Evolutionary conservation across 192 early-diverging fungal species (phyloP), one percentile per base, ranked within the genome.

Genomic region (Backusella circina): DNA sequence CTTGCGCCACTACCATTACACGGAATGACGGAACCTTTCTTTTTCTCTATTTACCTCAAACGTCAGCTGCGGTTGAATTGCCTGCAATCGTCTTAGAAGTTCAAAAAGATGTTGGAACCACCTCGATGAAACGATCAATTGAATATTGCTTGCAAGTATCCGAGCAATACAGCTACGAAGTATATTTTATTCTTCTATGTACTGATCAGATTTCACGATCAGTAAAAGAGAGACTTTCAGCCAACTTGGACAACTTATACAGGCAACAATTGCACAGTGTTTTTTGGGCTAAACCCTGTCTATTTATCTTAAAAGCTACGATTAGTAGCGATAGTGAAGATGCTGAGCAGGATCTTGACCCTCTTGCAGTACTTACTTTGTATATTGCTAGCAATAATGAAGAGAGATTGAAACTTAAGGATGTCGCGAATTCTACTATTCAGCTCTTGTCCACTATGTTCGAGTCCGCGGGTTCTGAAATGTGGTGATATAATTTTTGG

Each of bases 351-450:
- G 30, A 30, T 30, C 26, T 64, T 64, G 57, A 64, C 30, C 57
- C 57, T 64, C 57, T 64, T 64, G 57, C 57, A 12, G 26, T 30
- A 64, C 57, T 64, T 64, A 30, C 57, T 12, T 64, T 64, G 30
- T 64, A 64, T 64, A 64, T 64, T 64, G 9, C 26, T 64, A 64
- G 57, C 30, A 64, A 64, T 64, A 30, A 64, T 64, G 57, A 64
- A 64, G 57, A 64, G 57, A 64, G 57, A 64, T 64, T 64, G 57
- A 64, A 64, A 64, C 57, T 64, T 30, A 64, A 64, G 26, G 57
- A 64, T 64, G 57, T 30, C 23, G 57, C 26, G 26, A 64, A 64
- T 64, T 64, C 57, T 30, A 64, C 57, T 64, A 64, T 64, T 64
- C 57, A 64, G 30, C 57, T 64, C 57, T 64, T 64, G 26, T 23